These are phyloP conservation scores for Malassezia sympodialis DNA, from an alignment of 1,284 basidiomycete genomes.

Conservation along the genomic window DNA sequence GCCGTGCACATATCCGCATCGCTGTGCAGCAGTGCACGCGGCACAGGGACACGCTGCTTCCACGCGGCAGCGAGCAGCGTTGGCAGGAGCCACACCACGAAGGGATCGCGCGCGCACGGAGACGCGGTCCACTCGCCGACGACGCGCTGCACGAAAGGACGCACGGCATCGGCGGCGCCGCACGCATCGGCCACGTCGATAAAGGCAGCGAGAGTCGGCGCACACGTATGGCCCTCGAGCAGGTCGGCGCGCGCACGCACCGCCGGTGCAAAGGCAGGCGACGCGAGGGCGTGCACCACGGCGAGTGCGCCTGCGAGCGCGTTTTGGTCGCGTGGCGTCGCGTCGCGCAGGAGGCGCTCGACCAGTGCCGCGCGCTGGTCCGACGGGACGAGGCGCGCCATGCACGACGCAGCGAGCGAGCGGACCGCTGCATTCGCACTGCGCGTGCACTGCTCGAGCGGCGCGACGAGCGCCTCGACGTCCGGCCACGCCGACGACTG, in stretches of 20 bases:
- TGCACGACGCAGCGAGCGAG: slow-evolving; percentile 24
- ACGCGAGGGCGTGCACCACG: not conserved
- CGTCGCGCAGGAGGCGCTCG: slow-evolving; percentile 4
- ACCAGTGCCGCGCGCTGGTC: slow-evolving; percentile 4
- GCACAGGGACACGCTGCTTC: not conserved
- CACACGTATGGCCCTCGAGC: slow-evolving; percentile 6
- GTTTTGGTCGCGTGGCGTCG: slow-evolving; percentile 25
- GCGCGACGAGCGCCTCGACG: slow-evolving; percentile 10
- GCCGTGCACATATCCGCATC: not conserved
- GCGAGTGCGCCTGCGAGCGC: slow-evolving; percentile 29
- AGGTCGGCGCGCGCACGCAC: not conserved
- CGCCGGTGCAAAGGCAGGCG: not conserved
- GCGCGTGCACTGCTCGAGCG: slow-evolving; percentile 21
- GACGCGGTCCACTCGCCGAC: not conserved
- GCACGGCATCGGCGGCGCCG: slow-evolving; percentile 6
- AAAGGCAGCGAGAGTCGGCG: slow-evolving; percentile 25
- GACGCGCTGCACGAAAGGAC: not conserved
- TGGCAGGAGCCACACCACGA: slow-evolving; percentile 3
- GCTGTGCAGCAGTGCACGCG: not conserved
- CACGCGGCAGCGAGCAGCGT: not conserved
- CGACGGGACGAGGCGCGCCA: slow-evolving; percentile 21
- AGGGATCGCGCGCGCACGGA: not conserved
- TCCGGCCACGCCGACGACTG: slow-evolving; percentile 15
- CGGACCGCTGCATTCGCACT: slow-evolving; percentile 35
- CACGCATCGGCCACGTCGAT: slow-evolving; percentile 25